phyloP scores from a whole-genome alignment of 768 basidiomycete species.

The Hemileccinum impolitum region DNA sequence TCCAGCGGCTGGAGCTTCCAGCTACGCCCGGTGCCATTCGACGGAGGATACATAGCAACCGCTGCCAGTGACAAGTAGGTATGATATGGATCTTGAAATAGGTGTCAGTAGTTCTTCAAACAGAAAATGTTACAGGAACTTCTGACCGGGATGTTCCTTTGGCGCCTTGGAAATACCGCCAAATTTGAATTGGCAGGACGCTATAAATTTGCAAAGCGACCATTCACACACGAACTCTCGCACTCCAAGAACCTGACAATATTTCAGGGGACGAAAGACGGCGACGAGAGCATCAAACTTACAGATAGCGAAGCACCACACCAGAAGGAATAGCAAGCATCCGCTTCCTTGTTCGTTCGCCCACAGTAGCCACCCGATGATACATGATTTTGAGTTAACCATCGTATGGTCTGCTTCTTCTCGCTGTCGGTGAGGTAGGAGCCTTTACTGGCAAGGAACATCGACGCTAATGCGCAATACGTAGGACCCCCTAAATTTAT shows the following conservation, averaged over 20 bases:
- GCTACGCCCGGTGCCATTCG: conserved; percentile 28
- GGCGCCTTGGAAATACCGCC: conserved; percentile 89
- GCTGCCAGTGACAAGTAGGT: conserved; percentile 90
- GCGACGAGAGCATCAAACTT: conserved; percentile 18
- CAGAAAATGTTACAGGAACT: neutral
- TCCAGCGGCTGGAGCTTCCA: conserved; percentile 65
- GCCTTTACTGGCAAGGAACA: conserved; percentile 46
- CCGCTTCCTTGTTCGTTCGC: conserved; percentile 80
- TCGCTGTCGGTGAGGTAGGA: conserved; percentile 34
- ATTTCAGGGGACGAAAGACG: neutral
- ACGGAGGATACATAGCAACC: conserved; percentile 62
- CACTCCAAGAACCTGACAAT: conserved; percentile 63
- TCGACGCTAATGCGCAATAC: conserved; percentile 82
- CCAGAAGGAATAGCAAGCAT: conserved; percentile 98
- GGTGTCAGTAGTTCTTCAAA: conserved; percentile 7
- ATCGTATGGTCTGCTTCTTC: conserved; percentile 58
- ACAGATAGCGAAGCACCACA: conserved; percentile 79
- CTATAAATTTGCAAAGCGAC: conserved; percentile 61
- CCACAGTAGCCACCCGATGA: conserved; percentile 80
- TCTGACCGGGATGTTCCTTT: conserved; percentile 71
- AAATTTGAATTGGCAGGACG: conserved; percentile 77
- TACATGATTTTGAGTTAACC: conserved; percentile 71
- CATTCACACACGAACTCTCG: conserved; percentile 52
- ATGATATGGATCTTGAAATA: conserved; percentile 80
- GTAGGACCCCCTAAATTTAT: conserved; percentile 76